Conservation (phyloP, 169 alveolate genomes). For the Neospora caninum region DNA sequence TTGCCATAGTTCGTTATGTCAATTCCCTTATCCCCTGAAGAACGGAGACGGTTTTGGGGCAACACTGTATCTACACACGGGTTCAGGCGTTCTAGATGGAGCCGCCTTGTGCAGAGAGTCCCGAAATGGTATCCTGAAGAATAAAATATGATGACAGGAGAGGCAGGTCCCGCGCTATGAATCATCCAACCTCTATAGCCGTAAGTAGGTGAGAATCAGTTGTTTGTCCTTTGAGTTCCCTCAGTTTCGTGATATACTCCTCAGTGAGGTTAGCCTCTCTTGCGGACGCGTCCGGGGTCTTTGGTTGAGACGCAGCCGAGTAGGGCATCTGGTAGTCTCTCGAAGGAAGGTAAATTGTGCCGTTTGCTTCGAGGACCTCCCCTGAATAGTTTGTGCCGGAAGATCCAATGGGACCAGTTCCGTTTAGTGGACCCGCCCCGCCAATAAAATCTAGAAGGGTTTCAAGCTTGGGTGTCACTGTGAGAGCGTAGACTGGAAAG, state of each 20-base stretch:
- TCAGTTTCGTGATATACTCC: background rate
- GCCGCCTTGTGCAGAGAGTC: background rate
- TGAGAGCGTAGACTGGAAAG: conserved; percentile 49
- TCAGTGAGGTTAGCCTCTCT: background rate
- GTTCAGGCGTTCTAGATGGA: background rate
- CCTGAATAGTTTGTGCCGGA: conserved; percentile 46
- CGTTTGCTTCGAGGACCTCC: conserved; percentile 49
- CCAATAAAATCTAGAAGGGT: background rate
- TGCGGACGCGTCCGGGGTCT: conserved; percentile 10
- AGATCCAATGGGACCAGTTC: conserved; percentile 55
- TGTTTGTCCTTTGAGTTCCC: background rate
- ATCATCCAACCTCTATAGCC: background rate
- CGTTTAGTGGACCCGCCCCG: background rate
- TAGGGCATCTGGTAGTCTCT: conserved; percentile 1
- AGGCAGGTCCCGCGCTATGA: background rate
- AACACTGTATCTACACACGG: no score
- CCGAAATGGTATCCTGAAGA: background rate
- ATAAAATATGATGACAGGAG: no score
- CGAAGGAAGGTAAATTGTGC: conserved; percentile 55
- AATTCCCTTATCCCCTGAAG: no score
- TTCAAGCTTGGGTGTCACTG: conserved; percentile 45
- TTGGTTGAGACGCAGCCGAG: background rate
- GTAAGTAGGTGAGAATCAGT: background rate
- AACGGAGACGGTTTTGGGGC: no score
- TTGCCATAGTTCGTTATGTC: no score